Base-by-base conservation (phyloP, 1,284 basidiomycete genomes). In the Leccinum ponderosum region DNA sequence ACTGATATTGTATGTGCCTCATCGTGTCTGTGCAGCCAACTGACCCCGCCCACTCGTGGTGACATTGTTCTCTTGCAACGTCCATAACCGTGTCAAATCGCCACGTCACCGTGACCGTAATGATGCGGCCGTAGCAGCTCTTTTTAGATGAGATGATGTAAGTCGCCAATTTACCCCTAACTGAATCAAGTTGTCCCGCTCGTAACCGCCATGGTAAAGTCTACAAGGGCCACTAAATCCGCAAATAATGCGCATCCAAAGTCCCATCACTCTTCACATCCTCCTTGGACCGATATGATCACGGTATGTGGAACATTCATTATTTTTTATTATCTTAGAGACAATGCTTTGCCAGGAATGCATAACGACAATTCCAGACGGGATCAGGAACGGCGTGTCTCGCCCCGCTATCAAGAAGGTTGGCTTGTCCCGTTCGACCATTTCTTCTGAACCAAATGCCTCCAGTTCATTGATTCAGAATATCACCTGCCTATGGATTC, bases 361-460 rank as follows among this genome's bases (percentile, higher is more conserved):
- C 69, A 89, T 94, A 75, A 69, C 78, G 58, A 80, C 78, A 33
- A 81, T 89, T 73, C 84, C 85, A 63, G 85, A 85, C 56, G 90
- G 90, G 47, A 79, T 82, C 37, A 86, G 89, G 59, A 68, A 78
- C 58, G 93, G 93, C 69, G 90, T 93, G 55, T 93, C 91, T 44
- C 84, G 93, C 61, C 80, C 80, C 51, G 84, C 84, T 48, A 89
- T 94, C 75, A 94, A 94, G 83, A 94, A 93, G 87, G 83, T 81
- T 48, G 5, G 27, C 9, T 51, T 37, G 6, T 42, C 50, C 47
- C 44, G 6, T 22, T 27, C 35, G 3, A 12, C 8, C 11, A 22
- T 7, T 12, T 2, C 14, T 3, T 7, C 20, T 9, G 4, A 11
- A 42, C 58, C 54, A 53, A 62, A 4, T 35, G 12, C 17, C 14